Percentiles rank a stretch among this genome's conserved stretches.
phyloP scores from a whole-genome alignment of 78 protist species.

The Monosiga brevicollis region DNA sequence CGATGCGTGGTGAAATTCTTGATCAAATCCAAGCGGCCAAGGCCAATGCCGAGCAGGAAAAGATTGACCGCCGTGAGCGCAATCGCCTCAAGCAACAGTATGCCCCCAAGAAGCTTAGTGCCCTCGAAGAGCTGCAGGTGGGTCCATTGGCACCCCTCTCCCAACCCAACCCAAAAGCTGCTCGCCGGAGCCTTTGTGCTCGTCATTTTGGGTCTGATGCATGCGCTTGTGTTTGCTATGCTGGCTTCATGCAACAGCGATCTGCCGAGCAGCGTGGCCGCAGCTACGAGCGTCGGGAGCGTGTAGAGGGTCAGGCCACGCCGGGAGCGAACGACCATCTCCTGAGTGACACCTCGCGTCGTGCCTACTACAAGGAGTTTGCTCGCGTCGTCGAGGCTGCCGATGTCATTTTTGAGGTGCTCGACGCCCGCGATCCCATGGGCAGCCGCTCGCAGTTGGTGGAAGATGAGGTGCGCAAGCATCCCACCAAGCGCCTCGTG shows the following conservation, averaged over 20 bases:
- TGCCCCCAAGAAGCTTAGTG: neutral
- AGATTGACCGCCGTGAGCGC: conserved; percentile 6
- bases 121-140: neutral
- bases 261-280: neutral
- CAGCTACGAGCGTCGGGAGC: neutral
- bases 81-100: neutral
- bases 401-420: conserved; percentile 89
- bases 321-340: neutral
- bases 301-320: neutral
- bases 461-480: conserved; percentile 46
- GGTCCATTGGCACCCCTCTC: neutral
- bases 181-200: neutral
- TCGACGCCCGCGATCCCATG: conserved; percentile 98
- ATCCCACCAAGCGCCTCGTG: conserved; percentile 60
- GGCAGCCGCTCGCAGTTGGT: conserved; percentile 86
- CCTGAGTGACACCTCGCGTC: conserved; percentile 51
- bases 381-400: conserved; percentile 69
- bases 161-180: no score
- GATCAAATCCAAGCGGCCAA: conserved; percentile 33
- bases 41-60: conserved; percentile 26
- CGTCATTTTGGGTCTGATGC: neutral
- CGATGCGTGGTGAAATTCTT: conserved; percentile 75
- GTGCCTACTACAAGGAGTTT: conserved; percentile 74
- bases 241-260: neutral
- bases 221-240: neutral